A percentile compares a stretch with the other conserved stretches of the same genome.
Evolutionary conservation across 306 rosid genomes (phyloP).

Genomic region (Cicer pinnatifidum): DNA sequence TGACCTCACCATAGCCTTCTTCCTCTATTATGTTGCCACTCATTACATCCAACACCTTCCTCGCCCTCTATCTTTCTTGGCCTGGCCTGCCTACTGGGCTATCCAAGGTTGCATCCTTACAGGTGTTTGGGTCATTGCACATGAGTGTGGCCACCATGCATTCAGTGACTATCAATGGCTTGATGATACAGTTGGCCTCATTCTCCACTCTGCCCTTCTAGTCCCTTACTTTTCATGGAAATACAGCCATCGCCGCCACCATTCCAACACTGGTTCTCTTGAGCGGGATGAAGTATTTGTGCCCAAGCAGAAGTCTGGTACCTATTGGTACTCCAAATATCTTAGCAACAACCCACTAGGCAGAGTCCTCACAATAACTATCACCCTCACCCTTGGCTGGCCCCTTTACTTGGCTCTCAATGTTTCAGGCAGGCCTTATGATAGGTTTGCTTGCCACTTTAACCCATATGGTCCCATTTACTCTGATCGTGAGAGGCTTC

Average conservation of each 20-base stretch:
- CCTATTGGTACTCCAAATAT: conserved; percentile 70
- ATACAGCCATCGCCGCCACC: conserved; percentile 97
- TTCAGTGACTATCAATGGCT: conserved; percentile 93
- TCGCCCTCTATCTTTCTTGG: conserved; percentile 53
- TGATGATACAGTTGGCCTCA: conserved; percentile 85
- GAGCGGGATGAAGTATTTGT: conserved; percentile 96
- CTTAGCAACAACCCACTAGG: conserved; percentile 88
- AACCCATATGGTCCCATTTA: conserved; percentile 89
- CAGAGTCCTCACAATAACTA: conserved; percentile 57
- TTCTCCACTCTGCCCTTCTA: conserved; percentile 85
- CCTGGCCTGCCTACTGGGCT: conserved; percentile 76
- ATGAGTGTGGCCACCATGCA: conserved; percentile 98
- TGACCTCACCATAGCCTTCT: conserved; percentile 62
- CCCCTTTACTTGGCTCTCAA: conserved; percentile 82
- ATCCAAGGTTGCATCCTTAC: conserved; percentile 85
- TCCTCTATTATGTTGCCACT: conserved; percentile 66
- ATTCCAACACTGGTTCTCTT: conserved; percentile 85
- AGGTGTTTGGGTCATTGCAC: conserved; percentile 96
- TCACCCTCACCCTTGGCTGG: conserved; percentile 90
- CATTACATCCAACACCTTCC: conserved; percentile 61
- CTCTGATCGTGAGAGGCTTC: conserved; percentile 72
- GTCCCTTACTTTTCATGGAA: conserved; percentile 99
- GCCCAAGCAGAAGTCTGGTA: conserved; percentile 63
- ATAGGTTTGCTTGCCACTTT: conserved; percentile 82
- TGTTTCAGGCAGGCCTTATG: conserved; percentile 86